Base-by-base conservation (phyloP, 1,284 basidiomycete genomes). In the Pseudozyma hubeiensis region DNA sequence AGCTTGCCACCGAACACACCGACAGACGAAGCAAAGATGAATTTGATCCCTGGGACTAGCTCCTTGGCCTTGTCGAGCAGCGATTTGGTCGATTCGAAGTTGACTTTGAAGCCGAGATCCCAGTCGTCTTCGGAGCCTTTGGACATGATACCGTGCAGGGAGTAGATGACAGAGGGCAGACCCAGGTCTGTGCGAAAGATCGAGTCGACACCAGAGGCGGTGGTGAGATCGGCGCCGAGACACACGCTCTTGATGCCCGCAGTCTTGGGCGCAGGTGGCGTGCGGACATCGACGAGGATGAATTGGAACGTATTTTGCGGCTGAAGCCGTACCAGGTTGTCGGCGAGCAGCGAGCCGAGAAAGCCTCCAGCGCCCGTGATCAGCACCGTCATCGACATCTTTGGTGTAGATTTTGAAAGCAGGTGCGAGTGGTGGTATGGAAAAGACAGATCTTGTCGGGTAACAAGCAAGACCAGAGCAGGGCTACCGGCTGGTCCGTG, bases 321-420 rank as follows among this genome's bases (percentile, higher is more conserved):
- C 30, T 72, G 56, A 1, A 52, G 52, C 6, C 51, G 49, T 7
- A 73, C 53, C 16, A 78, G 47, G 6, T 55, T 73, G 17, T 58
- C 64, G 30, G 75, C 62, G 16, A 78, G 52, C 33, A 76, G 41
- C 17, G 73, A 75, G 43, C 75, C 75, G 1, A 78, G 59, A 34
- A 64, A 78, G 7, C 75, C 75, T 7, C 75, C 73, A 16, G 73
- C 75, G 24, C 75, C 75, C 0, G 75, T 78, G 55, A 78, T 78
- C 9, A 78, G 52, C 24, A 78, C 53, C 7, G 75, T 78, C 1
- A 61, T 57, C 30, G 62, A 13, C 58, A 62, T 61, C 5, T 49
- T 57, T 24, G 24, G n/a, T 16, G 5, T 24, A 16, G 9, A 16
- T 16, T 46, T 33, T 33, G 47, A 24, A 29, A 55, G 44, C 19